Evolutionary conservation across 805 yeast genomes (phyloP).

Genomic region (Candida multigemmis): DNA sequence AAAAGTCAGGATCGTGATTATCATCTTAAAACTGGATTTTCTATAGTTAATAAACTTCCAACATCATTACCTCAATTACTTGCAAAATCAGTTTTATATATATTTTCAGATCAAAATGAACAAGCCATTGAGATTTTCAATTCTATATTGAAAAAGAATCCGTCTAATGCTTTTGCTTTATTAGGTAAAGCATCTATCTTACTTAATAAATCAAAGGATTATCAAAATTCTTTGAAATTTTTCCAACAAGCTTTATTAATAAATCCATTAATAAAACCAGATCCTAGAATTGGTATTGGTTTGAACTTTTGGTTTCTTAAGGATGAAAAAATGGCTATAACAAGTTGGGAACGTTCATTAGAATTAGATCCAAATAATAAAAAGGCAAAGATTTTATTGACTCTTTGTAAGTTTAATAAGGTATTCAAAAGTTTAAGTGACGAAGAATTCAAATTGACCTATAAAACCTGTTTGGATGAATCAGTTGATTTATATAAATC

Average conservation of each 20-base stretch:
- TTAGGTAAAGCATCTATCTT: slow-evolving; percentile 78
- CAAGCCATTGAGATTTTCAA: slow-evolving; percentile 67
- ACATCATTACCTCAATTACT: slow-evolving; percentile 29
- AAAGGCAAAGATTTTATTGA: slow-evolving; percentile 57
- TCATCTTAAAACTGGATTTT: no score
- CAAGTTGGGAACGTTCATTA: slow-evolving; percentile 75
- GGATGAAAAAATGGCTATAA: slow-evolving; percentile 65
- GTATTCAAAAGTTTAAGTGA: slow-evolving; percentile 51
- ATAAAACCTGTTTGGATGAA: slow-evolving; percentile 49
- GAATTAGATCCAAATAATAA: slow-evolving; percentile 54
- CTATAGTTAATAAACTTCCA: slow-evolving; percentile 31
- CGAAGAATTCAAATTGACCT: slow-evolving; percentile 52
- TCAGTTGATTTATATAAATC: slow-evolving; percentile 27
- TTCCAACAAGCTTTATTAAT: slow-evolving; percentile 76
- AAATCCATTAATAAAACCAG: slow-evolving; percentile 77
- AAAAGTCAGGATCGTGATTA: no score
- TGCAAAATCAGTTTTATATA: slow-evolving; percentile 58
- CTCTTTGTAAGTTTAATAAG: slow-evolving; percentile 59
- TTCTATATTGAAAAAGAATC: slow-evolving; percentile 42
- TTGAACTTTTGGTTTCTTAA: slow-evolving; percentile 86
- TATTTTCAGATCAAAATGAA: slow-evolving; percentile 54
- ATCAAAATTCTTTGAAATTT: slow-evolving; percentile 61
- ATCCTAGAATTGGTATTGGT: slow-evolving; percentile 92
- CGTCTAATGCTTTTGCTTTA: slow-evolving; percentile 64
- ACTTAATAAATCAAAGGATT: slow-evolving; percentile 60